Conservation (phyloP, 192 early-diverging fungal species). For the Rhizophagus clarus region DNA sequence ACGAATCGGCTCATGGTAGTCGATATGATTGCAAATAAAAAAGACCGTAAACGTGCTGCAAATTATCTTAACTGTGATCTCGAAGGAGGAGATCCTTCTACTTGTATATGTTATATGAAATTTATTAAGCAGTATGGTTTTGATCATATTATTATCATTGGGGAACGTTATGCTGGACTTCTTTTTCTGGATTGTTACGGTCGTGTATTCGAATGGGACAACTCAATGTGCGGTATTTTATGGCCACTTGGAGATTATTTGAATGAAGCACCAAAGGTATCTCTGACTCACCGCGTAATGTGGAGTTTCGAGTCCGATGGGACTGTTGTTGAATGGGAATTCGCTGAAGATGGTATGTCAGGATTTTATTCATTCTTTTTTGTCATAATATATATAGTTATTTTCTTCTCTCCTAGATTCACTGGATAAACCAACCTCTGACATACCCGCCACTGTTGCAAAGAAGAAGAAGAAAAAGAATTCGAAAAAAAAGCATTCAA, state of each 20-base stretch:
- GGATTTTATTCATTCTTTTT: slow-evolving; percentile 27
- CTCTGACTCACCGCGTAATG: background rate
- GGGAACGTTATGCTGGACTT: too few relatives aligned
- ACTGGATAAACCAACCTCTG: slow-evolving; percentile 16
- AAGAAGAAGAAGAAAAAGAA: slow-evolving; percentile 5
- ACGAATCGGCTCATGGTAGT: slow-evolving; percentile 3
- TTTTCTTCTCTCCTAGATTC: slow-evolving; percentile 20
- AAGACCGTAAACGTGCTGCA: slow-evolving; percentile 6
- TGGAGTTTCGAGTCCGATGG: too few relatives aligned
- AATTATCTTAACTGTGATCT: slow-evolving; percentile 10
- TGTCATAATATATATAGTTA: slow-evolving; percentile 12
- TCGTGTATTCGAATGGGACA: slow-evolving; percentile 13
- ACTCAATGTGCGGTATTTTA: background rate
- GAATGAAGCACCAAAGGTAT: slow-evolving; percentile 25
- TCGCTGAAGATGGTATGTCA: background rate
- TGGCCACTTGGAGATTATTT: slow-evolving; percentile 12
- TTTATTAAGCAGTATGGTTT: background rate
- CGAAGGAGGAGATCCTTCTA: background rate
- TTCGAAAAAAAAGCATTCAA: too few relatives aligned
- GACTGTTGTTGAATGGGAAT: background rate
- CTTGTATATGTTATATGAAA: slow-evolving; percentile 17
- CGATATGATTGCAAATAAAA: slow-evolving; percentile 23
- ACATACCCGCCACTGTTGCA: background rate
- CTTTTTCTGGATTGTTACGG: too few relatives aligned
- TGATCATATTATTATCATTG: too few relatives aligned